Percentiles rank a stretch among this genome's conserved stretches.
These are phyloP conservation scores for Phytophthora pseudosyringae DNA, from an alignment of 352 stramenopile genomes.

Conservation along the genomic window DNA sequence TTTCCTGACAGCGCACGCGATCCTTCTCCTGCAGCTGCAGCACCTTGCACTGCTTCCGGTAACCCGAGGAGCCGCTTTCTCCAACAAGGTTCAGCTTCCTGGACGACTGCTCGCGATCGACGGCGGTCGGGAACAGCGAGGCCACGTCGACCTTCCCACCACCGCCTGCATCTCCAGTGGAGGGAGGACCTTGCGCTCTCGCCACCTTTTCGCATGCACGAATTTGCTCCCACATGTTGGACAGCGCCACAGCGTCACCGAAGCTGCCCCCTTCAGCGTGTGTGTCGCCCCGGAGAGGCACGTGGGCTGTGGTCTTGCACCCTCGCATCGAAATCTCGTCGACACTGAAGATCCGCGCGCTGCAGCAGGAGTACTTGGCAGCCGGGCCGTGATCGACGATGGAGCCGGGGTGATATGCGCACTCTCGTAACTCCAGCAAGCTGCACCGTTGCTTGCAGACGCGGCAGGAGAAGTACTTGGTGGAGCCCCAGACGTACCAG, in stretches of 20 bases:
- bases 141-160: conserved; percentile 25
- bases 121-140: conserved; percentile 25
- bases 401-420: conserved; percentile 53
- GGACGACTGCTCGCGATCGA: conserved; percentile 21
- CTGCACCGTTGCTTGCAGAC: conserved; percentile 50
- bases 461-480: conserved; percentile 58
- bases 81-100: conserved; percentile 7
- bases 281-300: conserved; percentile 19
- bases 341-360: conserved; percentile 48
- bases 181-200: conserved; percentile 20
- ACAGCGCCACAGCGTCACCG: conserved; percentile 31
- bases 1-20: conserved; percentile 52
- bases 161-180: conserved; percentile 10
- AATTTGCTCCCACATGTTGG: conserved; percentile 53
- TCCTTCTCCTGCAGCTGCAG: conserved; percentile 76
- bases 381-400: conserved; percentile 45
- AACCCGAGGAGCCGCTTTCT: conserved; percentile 27
- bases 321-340: conserved; percentile 51
- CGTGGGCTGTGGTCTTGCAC: conserved; percentile 54
- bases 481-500: conserved; percentile 85
- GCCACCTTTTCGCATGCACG: conserved; percentile 26
- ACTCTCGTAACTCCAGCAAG: conserved; percentile 50
- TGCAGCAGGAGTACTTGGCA: conserved; percentile 64
- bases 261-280: conserved; percentile 20
- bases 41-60: conserved; percentile 53